Evolutionary conservation across 2,329 filamentous ascomycete genomes (phyloP), one percentile per base, ranked within the genome.

Genomic region (Fusarium sp.): DNA sequence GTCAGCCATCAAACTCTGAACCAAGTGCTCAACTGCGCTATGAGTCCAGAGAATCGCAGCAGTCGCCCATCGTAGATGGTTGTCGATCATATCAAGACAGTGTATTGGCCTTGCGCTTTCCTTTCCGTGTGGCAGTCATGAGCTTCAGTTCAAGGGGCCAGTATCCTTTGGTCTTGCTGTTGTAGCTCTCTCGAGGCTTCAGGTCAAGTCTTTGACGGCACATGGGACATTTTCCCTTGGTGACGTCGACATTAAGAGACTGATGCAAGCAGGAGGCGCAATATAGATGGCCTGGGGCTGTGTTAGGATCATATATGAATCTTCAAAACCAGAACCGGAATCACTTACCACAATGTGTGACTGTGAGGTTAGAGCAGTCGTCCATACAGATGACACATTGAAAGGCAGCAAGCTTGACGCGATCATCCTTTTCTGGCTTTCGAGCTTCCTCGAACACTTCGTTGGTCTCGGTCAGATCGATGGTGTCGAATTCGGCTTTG

Each of bases 311-410:
- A 23, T 70, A 42, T 60, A 23, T 51, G 11, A 44, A 33, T 19
- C 33, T 19, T 51, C 19, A 18, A 18, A 19, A 7, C 19, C 41
- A 37, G 27, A 49, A 18, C 42, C 48, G 21, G 42, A 41, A 58
- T 38, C 21, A 82, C 88, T 72, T 88, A 92, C 90, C 90, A 79
- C 90, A 92, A 79, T 91, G 88, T 6, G 90, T 92, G 49, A 91
- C 86, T 3, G 89, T 91, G 67, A 92, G 75, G 33, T 84, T 82
- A 4, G 85, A 86, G 31, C 84, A 86, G 68, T 89, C 84, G 67
- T 92, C 90, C 88, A 92, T 90, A 80, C 90, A 92, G 64, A 92
- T 92, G 46, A 90, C 88, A 69, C 90, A 92, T 79, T 91, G 88
- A 52, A 91, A 90, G 8, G 83, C 82, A 48, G 84, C 83, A 21